phyloP scores from a whole-genome alignment of 495 filamentous ascomycete species.

The Neurospora sp. region DNA sequence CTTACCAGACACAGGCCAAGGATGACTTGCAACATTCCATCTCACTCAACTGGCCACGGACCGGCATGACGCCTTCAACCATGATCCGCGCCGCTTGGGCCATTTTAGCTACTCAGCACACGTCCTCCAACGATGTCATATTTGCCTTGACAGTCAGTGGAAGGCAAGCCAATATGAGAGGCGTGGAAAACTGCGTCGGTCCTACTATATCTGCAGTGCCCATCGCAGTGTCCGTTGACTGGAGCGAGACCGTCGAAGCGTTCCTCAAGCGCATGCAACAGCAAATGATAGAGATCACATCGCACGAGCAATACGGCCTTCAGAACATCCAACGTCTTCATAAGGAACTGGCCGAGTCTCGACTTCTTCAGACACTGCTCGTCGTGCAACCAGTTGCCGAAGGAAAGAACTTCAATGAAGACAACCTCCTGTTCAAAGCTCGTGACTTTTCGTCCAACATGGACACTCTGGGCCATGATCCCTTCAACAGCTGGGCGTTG shows the following conservation, averaged over 20 bases:
- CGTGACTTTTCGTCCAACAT: neutral
- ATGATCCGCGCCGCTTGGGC: constrained; percentile 36
- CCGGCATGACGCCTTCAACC: constrained; percentile 8
- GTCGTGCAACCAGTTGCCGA: neutral
- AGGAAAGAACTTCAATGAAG: neutral
- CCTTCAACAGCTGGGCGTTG: constrained; percentile 1
- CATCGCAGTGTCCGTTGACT: constrained; percentile 23
- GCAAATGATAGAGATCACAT: neutral
- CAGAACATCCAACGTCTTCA: neutral
- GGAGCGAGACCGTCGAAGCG: neutral
- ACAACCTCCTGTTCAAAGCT: neutral
- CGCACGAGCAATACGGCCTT: neutral
- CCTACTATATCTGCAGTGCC: constrained; percentile 52
- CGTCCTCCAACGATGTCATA: constrained; percentile 31
- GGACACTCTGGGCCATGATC: neutral
- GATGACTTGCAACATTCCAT: neutral
- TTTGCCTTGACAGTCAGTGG: constrained; percentile 35
- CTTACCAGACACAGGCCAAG: constrained; percentile 1
- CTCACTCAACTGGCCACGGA: neutral
- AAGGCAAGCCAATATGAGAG: constrained; percentile 34
- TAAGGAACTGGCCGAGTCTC: neutral
- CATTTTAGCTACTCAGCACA: constrained; percentile 27
- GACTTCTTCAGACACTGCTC: neutral
- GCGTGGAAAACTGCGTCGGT: constrained; percentile 37
- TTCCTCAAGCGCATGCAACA: neutral